Conservation (phyloP, 2,329 filamentous ascomycete species). For the Trichoderma koningii region DNA sequence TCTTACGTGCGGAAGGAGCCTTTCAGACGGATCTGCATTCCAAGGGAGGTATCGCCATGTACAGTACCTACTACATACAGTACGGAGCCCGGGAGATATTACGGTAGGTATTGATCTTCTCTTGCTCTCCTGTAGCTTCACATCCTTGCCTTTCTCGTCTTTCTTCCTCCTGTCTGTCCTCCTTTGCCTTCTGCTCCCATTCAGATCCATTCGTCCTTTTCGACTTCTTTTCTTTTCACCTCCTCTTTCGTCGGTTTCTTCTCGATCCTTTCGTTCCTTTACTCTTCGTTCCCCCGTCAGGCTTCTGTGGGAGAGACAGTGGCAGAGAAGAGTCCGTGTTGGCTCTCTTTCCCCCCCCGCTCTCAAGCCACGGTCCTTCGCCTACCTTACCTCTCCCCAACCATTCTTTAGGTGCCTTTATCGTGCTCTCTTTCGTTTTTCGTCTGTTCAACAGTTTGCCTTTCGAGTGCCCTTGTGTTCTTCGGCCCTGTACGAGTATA, state of each 20-base stretch:
- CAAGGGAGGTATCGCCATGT: not conserved
- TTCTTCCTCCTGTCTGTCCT: slow-evolving; percentile 19
- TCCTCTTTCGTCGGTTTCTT: not conserved
- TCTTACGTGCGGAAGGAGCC: not conserved
- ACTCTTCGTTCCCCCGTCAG: not conserved
- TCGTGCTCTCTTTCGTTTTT: not conserved
- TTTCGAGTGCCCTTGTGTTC: slow-evolving; percentile 11
- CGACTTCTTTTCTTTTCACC: slow-evolving; percentile 3
- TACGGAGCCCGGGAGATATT: not conserved
- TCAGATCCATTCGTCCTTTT: slow-evolving; percentile 7
- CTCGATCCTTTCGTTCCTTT: slow-evolving; percentile 20
- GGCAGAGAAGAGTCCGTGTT: slow-evolving; percentile 7
- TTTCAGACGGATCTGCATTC: slow-evolving; percentile 5
- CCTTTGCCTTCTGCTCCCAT: slow-evolving; percentile 21
- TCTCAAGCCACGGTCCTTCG: not conserved
- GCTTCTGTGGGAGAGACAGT: not conserved
- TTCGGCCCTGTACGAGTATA: slow-evolving; percentile 3
- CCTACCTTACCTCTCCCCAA: not conserved
- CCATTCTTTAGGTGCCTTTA: not conserved
- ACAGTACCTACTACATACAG: not conserved
- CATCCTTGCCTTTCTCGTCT: slow-evolving; percentile 23
- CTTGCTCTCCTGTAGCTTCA: not conserved
- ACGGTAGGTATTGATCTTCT: not conserved
- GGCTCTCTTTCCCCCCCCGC: slow-evolving; percentile 8
- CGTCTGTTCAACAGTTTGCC: slow-evolving; percentile 7